Evolutionary conservation across 306 rosid species (phyloP).

Genomic region (Trifolium dubium): DNA sequence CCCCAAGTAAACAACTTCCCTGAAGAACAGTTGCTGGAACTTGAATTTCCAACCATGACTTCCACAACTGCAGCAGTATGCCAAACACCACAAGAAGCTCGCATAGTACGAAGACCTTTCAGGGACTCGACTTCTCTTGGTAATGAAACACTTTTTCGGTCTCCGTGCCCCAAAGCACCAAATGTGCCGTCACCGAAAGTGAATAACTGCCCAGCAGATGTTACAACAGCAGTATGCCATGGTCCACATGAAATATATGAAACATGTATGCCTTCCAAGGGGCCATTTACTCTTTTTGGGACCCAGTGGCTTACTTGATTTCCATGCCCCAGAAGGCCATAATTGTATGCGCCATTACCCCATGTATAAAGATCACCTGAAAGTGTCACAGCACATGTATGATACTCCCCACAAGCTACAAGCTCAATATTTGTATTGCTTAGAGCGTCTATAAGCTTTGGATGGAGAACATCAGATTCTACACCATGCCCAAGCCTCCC

Average conservation of each 20-base stretch:
- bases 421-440: conserved; percentile 88
- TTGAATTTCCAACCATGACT: conserved; percentile 95
- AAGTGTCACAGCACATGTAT: conserved; percentile 94
- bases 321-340: conserved; percentile 95
- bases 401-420: conserved; percentile 99
- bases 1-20: conserved; percentile 99
- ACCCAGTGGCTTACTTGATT: conserved; percentile 99
- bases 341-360: conserved; percentile 97
- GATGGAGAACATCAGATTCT: conserved; percentile 85
- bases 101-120: conserved; percentile 95
- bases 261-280: conserved; percentile 94
- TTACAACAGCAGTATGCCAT: conserved; percentile 97
- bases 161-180: conserved; percentile 98
- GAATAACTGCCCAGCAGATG: conserved; percentile 95
- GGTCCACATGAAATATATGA: conserved; percentile 98
- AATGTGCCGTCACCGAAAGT: conserved; percentile 99
- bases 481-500: conserved; percentile 99
- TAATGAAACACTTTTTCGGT: conserved; percentile 70
- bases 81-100: conserved; percentile 99
- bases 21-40: conserved; percentile 92
- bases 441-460: conserved; percentile 91
- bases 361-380: conserved; percentile 97
- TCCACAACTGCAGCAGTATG: conserved; percentile 99
- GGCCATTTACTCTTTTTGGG: conserved; percentile 93
- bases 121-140: conserved; percentile 98